Percentiles rank a stretch among this genome's conserved stretches.
These are phyloP conservation scores for Avena insularis DNA, from an alignment of 176 grass and related monocot genomes.

Conservation along the genomic window DNA sequence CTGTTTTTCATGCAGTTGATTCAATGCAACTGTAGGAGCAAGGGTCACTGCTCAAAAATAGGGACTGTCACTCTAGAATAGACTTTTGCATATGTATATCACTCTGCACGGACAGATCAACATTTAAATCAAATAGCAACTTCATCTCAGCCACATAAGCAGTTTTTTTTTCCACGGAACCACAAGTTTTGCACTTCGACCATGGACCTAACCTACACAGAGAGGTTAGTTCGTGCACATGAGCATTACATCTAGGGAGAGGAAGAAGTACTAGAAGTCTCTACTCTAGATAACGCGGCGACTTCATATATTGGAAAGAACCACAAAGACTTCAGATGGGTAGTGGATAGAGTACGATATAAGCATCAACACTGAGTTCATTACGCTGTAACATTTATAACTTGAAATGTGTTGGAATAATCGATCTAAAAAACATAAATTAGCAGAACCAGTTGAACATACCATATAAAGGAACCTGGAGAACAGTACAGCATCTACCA, in stretches of 20 bases:
- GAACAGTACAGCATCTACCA: conserved; percentile 1
- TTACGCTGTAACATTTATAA: background rate
- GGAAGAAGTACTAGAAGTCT: background rate
- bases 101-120: background rate
- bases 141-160: background rate
- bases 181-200: conserved; percentile 14
- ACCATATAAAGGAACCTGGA: background rate
- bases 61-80: background rate
- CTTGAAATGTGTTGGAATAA: background rate
- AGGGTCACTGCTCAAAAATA: background rate
- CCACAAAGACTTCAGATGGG: background rate
- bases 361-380: background rate
- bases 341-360: conserved; percentile 8
- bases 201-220: background rate
- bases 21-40: background rate
- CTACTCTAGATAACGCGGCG: background rate
- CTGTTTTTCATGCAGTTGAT: background rate
- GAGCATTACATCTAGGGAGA: background rate
- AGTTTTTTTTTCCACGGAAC: background rate
- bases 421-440: no score
- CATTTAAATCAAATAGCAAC: background rate
- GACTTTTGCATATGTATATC: background rate
- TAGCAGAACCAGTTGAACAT: background rate
- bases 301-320: background rate
- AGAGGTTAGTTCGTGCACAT: background rate